Base-by-base conservation (phyloP, 805 yeast species). In the Ogataea kodamae region DNA sequence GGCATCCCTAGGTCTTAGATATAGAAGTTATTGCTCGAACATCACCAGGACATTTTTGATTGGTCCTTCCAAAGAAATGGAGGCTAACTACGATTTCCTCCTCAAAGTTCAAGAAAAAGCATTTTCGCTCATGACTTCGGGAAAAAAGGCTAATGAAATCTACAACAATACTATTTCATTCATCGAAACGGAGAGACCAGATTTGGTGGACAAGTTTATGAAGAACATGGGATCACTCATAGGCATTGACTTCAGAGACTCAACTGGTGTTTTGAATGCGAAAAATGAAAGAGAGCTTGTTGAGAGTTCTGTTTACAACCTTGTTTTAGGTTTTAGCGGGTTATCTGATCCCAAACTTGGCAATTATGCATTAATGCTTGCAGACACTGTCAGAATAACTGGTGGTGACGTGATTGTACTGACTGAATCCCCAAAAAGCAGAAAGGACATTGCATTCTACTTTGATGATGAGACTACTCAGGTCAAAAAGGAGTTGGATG, bases 201-300 rank as follows among this genome's bases (percentile, higher is more conserved):
- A 78, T 13, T 64, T 90, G 48, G 77, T 68, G 21, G 52, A 64
- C 16, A 65, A 74, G 49, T 81, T 88, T 46, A 70, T 88, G 30
- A 83, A 83, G 52, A 85, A 85, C 50, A 73, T 81, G 43, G 97
- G 97, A 33, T 85, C 92, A 74, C 67, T 85, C 37, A 80, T 85
- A 37, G 97, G 97, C 39, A 72, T 90, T 42, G 96, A 87, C 52
- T 86, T 85, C 53, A 74, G 95, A 60, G 96, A 88, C 57, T 70
- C 89, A 1, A 65, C 80, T 2, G 76, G 84, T 44, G 68, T 87
- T 11, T 64, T 90, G 34, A 84, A 82, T 52, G 69, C 74, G 16
- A 88, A 84, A 50, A 82, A 77, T 56, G 83, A 80, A 23, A 69
- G 90, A 46, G 62, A 57, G 14, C 63, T 90, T 31, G 70, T 70